These are phyloP conservation scores for Cladophialophora chaetospira DNA, from an alignment of 2,329 filamentous ascomycete genomes.

Conservation along the genomic window DNA sequence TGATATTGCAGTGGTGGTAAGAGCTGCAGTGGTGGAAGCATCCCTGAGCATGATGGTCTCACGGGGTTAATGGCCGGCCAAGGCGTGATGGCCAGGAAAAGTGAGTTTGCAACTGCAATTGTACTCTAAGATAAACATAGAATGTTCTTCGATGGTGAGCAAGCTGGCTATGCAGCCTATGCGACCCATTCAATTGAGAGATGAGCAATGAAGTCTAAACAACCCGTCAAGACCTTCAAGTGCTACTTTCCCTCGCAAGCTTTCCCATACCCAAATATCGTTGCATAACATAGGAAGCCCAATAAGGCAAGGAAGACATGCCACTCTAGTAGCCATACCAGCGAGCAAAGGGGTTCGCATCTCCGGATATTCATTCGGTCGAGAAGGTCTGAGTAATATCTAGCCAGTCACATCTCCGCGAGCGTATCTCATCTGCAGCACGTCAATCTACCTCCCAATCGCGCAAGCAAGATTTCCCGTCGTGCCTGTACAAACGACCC, in stretches of 20 bases:
- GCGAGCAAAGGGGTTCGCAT: too few relatives aligned
- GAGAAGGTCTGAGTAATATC: neutral
- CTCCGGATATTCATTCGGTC: too few relatives aligned
- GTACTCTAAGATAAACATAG: slow-evolving; percentile 21
- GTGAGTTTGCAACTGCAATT: slow-evolving; percentile 7
- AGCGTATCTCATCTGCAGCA: neutral
- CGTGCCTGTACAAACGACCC: neutral
- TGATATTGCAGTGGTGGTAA: neutral
- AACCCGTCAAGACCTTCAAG: too few relatives aligned
- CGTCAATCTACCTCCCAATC: neutral
- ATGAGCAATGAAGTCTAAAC: neutral
- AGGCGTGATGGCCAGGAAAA: neutral
- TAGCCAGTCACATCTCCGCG: neutral
- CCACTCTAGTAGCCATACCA: too few relatives aligned
- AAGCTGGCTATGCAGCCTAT: neutral
- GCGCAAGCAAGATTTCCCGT: neutral
- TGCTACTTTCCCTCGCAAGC: too few relatives aligned
- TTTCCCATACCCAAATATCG: too few relatives aligned
- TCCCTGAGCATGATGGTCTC: too few relatives aligned
- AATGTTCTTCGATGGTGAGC: slow-evolving; percentile 5
- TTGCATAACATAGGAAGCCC: too few relatives aligned
- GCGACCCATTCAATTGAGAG: neutral
- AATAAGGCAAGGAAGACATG: neutral
- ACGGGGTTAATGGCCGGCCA: too few relatives aligned
- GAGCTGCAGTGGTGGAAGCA: neutral